Conservation (phyloP, 805 yeast genomes). For the Kluyveromyces wickerhamii region DNA sequence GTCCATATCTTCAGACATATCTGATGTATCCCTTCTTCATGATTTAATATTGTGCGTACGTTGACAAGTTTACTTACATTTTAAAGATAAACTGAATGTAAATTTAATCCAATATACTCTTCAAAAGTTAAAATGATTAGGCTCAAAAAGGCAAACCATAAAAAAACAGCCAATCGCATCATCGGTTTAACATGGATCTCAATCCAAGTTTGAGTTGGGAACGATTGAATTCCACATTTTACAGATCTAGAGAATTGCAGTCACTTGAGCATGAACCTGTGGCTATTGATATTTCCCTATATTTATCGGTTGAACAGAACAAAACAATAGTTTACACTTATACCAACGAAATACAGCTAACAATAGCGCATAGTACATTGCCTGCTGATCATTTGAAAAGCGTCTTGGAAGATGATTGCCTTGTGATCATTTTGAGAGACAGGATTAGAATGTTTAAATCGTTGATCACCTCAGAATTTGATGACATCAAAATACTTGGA, state of each 20-base stretch:
- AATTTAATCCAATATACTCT: too few relatives aligned
- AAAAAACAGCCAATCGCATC: too few relatives aligned
- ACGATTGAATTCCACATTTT: constrained; percentile 60
- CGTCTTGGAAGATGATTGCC: constrained; percentile 1
- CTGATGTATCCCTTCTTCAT: too few relatives aligned
- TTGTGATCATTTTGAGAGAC: neutral
- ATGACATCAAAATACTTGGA: neutral
- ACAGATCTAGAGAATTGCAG: constrained; percentile 40
- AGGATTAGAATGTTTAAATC: constrained; percentile 1
- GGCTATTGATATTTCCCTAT: neutral
- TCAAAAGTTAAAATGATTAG: too few relatives aligned
- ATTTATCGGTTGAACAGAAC: neutral
- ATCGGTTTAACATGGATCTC: neutral
- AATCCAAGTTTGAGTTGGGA: constrained; percentile 64
- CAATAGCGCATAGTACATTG: neutral
- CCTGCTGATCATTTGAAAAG: constrained; percentile 2
- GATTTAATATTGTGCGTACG: too few relatives aligned
- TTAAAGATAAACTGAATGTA: too few relatives aligned
- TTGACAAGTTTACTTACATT: too few relatives aligned
- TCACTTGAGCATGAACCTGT: constrained; percentile 30
- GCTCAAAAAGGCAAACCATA: too few relatives aligned
- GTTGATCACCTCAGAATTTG: neutral
- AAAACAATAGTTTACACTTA: constrained; percentile 2
- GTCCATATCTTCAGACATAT: constrained; percentile 6
- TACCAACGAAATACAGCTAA: neutral